Percentiles rank a stretch among this genome's conserved stretches.
Evolutionary conservation across 2,329 filamentous ascomycete species (phyloP).

Genomic region (Paraphoma chrysanthemicola): DNA sequence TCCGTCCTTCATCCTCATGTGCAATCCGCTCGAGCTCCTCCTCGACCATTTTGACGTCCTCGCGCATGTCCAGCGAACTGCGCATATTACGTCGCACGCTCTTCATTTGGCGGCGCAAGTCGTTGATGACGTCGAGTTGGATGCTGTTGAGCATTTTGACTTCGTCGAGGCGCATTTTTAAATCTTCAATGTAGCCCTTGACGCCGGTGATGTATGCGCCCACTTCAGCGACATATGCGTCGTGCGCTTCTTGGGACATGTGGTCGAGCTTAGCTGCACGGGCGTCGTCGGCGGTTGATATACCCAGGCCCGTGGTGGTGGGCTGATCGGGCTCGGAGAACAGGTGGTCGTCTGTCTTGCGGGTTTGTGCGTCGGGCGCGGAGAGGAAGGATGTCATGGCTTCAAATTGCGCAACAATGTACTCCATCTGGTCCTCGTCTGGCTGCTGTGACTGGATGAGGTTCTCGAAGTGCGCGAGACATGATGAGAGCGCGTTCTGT

Average conservation of each 20-base stretch:
- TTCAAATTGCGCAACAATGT: conserved; percentile 41
- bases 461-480: conserved; percentile 38
- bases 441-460: conserved; percentile 39
- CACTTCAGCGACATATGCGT: conserved; percentile 34
- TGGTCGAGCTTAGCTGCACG: conserved; percentile 3
- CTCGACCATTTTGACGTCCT: conserved; percentile 1
- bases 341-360: conserved; percentile 25
- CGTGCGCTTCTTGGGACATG: conserved; percentile 9
- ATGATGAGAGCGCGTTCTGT: conserved; percentile 40
- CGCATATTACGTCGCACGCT: conserved; percentile 20
- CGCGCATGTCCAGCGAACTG: conserved; percentile 6
- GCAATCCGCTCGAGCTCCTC: conserved; percentile 3
- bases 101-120: conserved; percentile 33
- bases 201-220: conserved; percentile 37
- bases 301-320: conserved; percentile 8
- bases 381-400: conserved; percentile 39
- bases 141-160: conserved; percentile 41
- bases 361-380: conserved; percentile 31
- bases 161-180: conserved; percentile 41
- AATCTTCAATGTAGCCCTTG: conserved; percentile 29
- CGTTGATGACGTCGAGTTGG: conserved; percentile 39
- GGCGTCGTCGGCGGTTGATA: conserved; percentile 2
- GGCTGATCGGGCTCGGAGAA: conserved; percentile 18
- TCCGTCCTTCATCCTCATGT: background rate
- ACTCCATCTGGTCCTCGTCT: conserved; percentile 44